Evolutionary conservation across 2,329 filamentous ascomycete genomes (phyloP), one percentile per base, ranked within the genome.

Genomic region (Cercospora beticola): DNA sequence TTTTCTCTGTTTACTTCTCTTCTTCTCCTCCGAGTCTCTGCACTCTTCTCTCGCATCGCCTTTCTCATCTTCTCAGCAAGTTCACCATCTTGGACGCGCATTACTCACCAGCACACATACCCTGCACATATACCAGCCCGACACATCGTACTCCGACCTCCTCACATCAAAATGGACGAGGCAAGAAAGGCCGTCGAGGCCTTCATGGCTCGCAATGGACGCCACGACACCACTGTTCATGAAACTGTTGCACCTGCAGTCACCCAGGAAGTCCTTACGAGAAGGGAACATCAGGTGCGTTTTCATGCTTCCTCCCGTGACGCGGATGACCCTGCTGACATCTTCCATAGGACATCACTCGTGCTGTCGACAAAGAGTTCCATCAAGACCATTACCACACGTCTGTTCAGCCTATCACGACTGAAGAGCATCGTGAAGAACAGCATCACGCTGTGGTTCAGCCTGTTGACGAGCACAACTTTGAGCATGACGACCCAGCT

Each of bases 331-430:
- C 30, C 4, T 18, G 28, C 57, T 66, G 49, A 66, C 63, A 12
- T 18, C 3, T 12, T 12, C 2, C 28, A 2, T 30, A 69, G 58
- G 62, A 70, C 31, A 59, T 71, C 63, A 71, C 66, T 40, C 66
- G 66, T 36, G 69, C 66, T 28, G 63, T 70, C 28, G 88, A 92
- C 76, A 86, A 86, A 72, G 90, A 92, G 74, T 81, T 92, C 5
- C 89, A 92, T 76, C 89, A 92, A 76, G 87, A 92, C 69, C 90
- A 92, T 74, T 88, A 91, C 77, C 89, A 92, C 77, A 90, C 88
- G 59, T 88, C 87, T 0, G 81, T 92, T 1, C 90, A 92, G 78
- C 89, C 89, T 0, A 80, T 92, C 23, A 66, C 81, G n/a, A 82
- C 87, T 72, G 80, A 83, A 73, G 87, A 86, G 74, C 82, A 83